Percentiles rank a stretch among this genome's conserved stretches.
These are phyloP conservation scores for Macadamia integrifolia DNA, from an alignment of 164 flowering plant genomes.

Conservation along the genomic window DNA sequence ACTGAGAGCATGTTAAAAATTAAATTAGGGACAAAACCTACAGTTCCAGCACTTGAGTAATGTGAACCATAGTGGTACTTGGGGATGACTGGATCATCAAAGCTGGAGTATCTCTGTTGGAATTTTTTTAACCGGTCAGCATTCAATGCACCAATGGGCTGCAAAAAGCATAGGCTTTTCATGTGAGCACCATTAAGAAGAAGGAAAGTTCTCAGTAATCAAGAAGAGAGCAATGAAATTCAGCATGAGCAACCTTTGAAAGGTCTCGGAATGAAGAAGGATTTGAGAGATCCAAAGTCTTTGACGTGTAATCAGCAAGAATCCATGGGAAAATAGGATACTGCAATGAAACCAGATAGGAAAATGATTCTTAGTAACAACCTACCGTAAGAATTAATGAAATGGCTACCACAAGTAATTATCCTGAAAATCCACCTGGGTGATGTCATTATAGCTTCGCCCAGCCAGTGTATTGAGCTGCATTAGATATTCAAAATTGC, in stretches of 20 bases:
- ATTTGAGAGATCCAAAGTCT: slow-evolving; percentile 61
- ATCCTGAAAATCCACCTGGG: slow-evolving; percentile 54
- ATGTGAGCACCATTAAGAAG: slow-evolving; percentile 1
- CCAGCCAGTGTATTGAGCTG: slow-evolving; percentile 97
- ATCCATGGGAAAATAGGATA: slow-evolving; percentile 99
- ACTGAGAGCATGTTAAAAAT: background rate
- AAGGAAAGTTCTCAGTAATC: background rate
- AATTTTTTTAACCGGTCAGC: slow-evolving; percentile 73
- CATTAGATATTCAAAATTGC: slow-evolving; percentile 99
- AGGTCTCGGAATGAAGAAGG: slow-evolving; percentile 86
- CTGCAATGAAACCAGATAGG: slow-evolving; percentile 35
- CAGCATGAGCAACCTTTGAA: slow-evolving; percentile 57
- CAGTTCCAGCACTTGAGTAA: slow-evolving; percentile 98
- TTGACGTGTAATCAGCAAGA: slow-evolving; percentile 83
- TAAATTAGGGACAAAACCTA: slow-evolving; percentile 31
- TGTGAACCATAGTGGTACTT: slow-evolving; percentile 99
- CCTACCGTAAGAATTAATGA: background rate
- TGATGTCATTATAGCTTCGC: slow-evolving; percentile 96
- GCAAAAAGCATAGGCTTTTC: slow-evolving; percentile 23
- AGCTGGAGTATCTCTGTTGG: slow-evolving; percentile 85
- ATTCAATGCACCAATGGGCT: slow-evolving; percentile 97
- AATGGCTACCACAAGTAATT: slow-evolving; percentile 2
- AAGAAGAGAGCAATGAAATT: slow-evolving; percentile 3
- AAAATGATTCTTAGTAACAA: slow-evolving; percentile 2
- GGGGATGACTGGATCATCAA: slow-evolving; percentile 95